Evolutionary conservation across 306 rosid genomes (phyloP), one percentile per base, ranked within the genome.

Genomic region (Cicer cuneatum): DNA sequence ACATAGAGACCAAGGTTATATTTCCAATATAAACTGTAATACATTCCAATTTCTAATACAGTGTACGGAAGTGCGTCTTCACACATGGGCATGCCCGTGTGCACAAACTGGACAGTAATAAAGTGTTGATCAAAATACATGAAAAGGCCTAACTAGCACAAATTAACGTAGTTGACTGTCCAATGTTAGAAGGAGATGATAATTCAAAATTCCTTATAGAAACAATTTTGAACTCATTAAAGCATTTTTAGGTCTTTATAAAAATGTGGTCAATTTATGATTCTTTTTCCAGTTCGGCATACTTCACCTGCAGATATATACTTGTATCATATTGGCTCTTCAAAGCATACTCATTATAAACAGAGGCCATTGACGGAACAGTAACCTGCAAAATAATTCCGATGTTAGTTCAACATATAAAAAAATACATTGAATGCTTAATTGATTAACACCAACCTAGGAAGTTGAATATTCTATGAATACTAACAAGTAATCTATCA

Each of bases 281-380:
- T 5, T 33, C 11, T 33, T 24, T 29, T 29, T n/a, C 15, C 40
- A 60, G 65, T 42, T 62, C 45, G 7, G 61, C 48, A 42, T n/a
- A 39, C 40, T 60, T 85, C 64, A 95, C 99, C 99, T 95, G 99
- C 45, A 95, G 96, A 87, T 95, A 95, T 78, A 95, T 95, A 89
- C 99, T 95, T 18, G 99, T 95, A 75, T 95, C 99, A 78, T 90
- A 95, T 81, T 95, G 99, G 81, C 99, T 95, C 86, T 95, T 95
- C 92, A 95, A 80, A 80, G 99, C 99, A 84, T 92, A 95, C 85
- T 95, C 99, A 68, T 95, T 95, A 78, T 85, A 95, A 54, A 95
- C 99, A 53, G 99, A 95, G 72, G 99, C 99, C 88, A 95, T 37
- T 8, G 99, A 95, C 45, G 99, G 99, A 79, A 95, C 92, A 29